These are phyloP conservation scores for Draba incana DNA, from an alignment of 345 rosid genomes.

Conservation along the genomic window DNA sequence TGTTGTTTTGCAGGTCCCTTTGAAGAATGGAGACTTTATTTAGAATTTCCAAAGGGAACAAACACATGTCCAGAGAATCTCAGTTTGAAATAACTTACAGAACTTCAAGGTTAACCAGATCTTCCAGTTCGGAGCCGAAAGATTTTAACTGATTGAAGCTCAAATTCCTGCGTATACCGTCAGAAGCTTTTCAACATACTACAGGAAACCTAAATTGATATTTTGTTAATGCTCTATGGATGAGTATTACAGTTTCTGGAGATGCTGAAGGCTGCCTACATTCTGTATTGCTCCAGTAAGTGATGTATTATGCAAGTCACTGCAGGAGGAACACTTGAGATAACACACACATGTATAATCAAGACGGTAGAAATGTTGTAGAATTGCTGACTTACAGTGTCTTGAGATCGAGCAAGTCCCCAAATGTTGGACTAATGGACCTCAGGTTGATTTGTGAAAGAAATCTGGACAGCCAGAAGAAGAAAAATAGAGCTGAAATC, in stretches of 20 bases:
- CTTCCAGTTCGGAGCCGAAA: constrained; percentile 68
- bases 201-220: neutral
- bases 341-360: neutral
- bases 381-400: constrained; percentile 57
- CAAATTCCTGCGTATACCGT: constrained; percentile 63
- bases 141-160: constrained; percentile 78
- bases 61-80: neutral
- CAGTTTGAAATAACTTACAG: constrained; percentile 59
- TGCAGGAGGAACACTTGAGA: constrained; percentile 38
- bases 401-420: constrained; percentile 88
- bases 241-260: constrained; percentile 68
- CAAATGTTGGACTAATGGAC: constrained; percentile 83
- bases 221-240: constrained; percentile 2
- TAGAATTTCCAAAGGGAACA: neutral
- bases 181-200: constrained; percentile 9
- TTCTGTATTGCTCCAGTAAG: constrained; percentile 82
- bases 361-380: constrained; percentile 11
- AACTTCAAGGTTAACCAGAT: constrained; percentile 68
- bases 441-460: constrained; percentile 76
- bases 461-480: constrained; percentile 48
- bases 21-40: constrained; percentile 6
- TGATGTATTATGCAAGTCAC: constrained; percentile 90
- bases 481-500: constrained; percentile 17
- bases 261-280: constrained; percentile 75
- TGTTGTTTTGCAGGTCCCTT: constrained; percentile 90